A percentile compares a stretch with the other conserved stretches of the same genome.
Evolutionary conservation across 371 early-diverging fungal species (phyloP).

Genomic region (Chytridium lagenaria): DNA sequence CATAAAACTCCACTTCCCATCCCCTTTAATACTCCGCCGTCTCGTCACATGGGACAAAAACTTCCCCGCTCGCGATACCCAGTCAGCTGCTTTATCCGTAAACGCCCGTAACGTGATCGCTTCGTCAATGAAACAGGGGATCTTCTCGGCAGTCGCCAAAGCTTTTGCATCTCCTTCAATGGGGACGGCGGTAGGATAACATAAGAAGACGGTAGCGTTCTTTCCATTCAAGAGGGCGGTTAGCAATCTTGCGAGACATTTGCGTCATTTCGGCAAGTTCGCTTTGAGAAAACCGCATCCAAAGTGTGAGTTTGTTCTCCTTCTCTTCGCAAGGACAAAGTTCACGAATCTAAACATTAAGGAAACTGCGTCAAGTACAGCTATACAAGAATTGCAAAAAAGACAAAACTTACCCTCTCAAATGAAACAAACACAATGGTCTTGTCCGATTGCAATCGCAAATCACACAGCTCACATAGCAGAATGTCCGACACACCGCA

Average conservation of each 20-base stretch:
- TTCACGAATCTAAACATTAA: background rate
- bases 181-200: slow-evolving; percentile 58
- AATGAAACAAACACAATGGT: slow-evolving; percentile 58
- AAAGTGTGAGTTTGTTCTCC: slow-evolving; percentile 49
- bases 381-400: slow-evolving; percentile 12
- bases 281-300: slow-evolving; percentile 61
- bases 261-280: slow-evolving; percentile 42
- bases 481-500: slow-evolving; percentile 70
- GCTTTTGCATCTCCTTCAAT: slow-evolving; percentile 57
- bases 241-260: background rate
- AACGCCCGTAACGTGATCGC: slow-evolving; percentile 55
- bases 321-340: slow-evolving; percentile 61
- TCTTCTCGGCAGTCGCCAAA: slow-evolving; percentile 61
- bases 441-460: slow-evolving; percentile 67
- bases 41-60: no score
- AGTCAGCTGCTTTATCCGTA: slow-evolving; percentile 55
- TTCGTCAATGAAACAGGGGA: slow-evolving; percentile 56
- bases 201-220: slow-evolving; percentile 30
- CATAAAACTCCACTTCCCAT: no score
- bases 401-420: slow-evolving; percentile 51
- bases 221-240: slow-evolving; percentile 29
- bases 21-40: no score
- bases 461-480: slow-evolving; percentile 70
- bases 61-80: slow-evolving; percentile 56
- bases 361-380: no score